Evolutionary conservation across 75 land plant genomes (phyloP).

Genomic region (Cunninghamia lanceolata): DNA sequence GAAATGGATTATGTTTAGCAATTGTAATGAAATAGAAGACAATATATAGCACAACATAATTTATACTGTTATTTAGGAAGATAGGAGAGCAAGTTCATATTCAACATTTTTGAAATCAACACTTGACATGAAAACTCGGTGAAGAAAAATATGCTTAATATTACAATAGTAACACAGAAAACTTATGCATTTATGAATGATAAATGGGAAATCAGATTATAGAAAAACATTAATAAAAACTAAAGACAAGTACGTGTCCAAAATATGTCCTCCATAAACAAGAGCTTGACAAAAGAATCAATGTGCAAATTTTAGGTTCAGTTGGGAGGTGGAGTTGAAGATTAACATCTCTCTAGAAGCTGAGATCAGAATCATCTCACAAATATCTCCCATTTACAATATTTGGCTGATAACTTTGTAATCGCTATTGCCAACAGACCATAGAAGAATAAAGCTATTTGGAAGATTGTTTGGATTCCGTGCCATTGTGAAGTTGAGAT

Average conservation of each 20-base stretch:
- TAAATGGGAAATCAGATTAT: too few species aligned
- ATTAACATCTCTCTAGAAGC: background rate
- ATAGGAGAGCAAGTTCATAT: background rate
- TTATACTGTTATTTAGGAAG: background rate
- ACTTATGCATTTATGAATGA: background rate
- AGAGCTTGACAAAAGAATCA: background rate
- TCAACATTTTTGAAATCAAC: background rate
- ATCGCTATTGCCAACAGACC: too few species aligned
- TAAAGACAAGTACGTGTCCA: background rate
- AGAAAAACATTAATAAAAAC: too few species aligned
- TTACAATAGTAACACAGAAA: background rate
- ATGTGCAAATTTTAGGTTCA: background rate
- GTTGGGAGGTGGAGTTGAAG: background rate
- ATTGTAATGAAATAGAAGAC: background rate
- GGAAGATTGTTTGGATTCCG: too few species aligned
- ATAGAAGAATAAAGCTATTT: too few species aligned
- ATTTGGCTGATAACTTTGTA: background rate
- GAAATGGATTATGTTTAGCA: background rate
- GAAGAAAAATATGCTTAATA: background rate
- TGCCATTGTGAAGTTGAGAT: too few species aligned
- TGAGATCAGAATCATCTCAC: too few species aligned
- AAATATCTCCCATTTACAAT: too few species aligned
- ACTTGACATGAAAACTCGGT: background rate
- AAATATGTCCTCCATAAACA: background rate
- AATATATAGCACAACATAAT: background rate